Evolutionary conservation across 805 yeast genomes (phyloP), one percentile per base, ranked within the genome.

Genomic region (Candida peoriensis): DNA sequence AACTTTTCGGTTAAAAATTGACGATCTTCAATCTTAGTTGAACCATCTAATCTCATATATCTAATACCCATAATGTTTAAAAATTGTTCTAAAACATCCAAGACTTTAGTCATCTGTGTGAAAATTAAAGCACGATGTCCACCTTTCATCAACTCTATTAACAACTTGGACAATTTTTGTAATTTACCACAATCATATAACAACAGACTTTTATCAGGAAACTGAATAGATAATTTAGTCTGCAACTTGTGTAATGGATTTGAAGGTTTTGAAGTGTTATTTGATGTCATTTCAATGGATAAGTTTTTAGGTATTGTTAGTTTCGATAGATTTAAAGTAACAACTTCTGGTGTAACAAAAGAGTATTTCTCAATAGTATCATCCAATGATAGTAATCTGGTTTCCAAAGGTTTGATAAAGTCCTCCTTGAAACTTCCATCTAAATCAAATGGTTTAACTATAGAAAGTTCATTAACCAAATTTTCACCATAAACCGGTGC

Each of bases 161-260:
- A 60, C 30, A 93, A 62, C 4, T 64, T 58, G 0, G 97, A 90
- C 33, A 93, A 61, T 48, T 80, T 82, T 55, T 93, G 99, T 24
- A 93, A 66, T 58, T 93, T 93, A 39, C 99, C 99, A 66, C 98
- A 93, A 58, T 93, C 99, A 56, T 83, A 93, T 55, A 93, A 95
- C 37, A 93, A 60, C 39, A 93, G 64, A 11, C 93, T 79, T 56
- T 89, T 93, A 55, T 93, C 98, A 0, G 99, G 99, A 57, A 93
- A 94, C 13, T 95, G 96, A 48, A 93, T 86, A 0, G 96, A 81
- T 30, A 87, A 63, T 48, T 87, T 84, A 12, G 87, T 82, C 57
- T 90, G 97, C 2, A 90, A 62, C 41, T 80, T 78, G 54, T 87
- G 96, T 62, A 87, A 80, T 11, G 77, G 84, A 56, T 66, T 70